Evolutionary conservation across 441 rosid genomes (phyloP).

Genomic region (Bruguiera hainesii): DNA sequence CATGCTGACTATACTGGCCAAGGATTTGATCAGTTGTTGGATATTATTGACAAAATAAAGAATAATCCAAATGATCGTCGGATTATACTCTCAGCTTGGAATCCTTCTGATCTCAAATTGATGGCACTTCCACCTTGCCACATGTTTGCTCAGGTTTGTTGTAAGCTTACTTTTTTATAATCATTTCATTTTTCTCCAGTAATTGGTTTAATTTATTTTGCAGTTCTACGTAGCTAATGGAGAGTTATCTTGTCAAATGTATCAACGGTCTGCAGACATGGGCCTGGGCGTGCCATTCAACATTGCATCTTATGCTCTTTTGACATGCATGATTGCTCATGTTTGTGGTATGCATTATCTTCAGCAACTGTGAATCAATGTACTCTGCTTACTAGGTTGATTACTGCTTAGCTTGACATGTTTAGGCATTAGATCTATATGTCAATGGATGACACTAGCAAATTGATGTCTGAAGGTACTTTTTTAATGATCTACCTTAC

Average conservation of each 20-base stretch:
- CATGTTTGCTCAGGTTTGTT: conserved; percentile 82
- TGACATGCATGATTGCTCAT: conserved; percentile 83
- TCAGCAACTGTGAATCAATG: neutral
- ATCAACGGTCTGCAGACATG: conserved; percentile 94
- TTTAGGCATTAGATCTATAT: neutral
- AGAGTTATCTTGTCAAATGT: conserved; percentile 90
- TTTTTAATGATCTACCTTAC: neutral
- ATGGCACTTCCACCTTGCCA: conserved; percentile 98
- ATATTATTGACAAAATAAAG: conserved; percentile 81
- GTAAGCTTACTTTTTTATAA: neutral
- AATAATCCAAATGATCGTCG: conserved; percentile 79
- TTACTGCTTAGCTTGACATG: conserved; percentile 3
- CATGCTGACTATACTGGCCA: conserved; percentile 83
- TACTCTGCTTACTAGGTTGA: neutral
- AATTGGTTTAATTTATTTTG: conserved; percentile 15
- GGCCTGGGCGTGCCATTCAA: conserved; percentile 93
- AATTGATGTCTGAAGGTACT: neutral
- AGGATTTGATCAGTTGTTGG: conserved; percentile 83
- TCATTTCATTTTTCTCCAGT: neutral
- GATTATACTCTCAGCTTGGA: conserved; percentile 87
- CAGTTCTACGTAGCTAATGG: conserved; percentile 88
- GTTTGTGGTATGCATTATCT: conserved; percentile 62
- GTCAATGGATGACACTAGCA: conserved; percentile 1
- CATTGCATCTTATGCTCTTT: conserved; percentile 80
- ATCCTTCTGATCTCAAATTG: conserved; percentile 83